These are phyloP conservation scores for Rutstroemia sp. DNA, from an alignment of 2,329 filamentous ascomycete species.

Conservation along the genomic window DNA sequence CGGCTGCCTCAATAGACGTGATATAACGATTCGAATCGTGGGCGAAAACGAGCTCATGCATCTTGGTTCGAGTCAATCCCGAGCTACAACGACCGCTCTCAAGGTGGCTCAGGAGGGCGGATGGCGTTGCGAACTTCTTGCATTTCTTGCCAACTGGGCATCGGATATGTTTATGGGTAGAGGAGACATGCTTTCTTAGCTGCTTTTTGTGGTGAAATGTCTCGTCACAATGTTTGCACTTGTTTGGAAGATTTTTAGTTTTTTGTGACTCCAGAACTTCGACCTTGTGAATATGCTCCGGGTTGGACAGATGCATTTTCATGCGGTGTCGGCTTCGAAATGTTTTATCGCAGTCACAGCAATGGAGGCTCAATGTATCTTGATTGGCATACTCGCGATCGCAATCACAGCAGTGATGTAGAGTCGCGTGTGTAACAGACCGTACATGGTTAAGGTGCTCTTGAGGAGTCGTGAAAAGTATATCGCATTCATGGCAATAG, in stretches of 20 bases:
- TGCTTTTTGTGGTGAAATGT: neutral
- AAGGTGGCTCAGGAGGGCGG: conserved; percentile 12
- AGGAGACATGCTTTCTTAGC: neutral
- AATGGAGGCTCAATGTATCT: conserved; percentile 1
- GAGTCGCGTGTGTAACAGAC: neutral
- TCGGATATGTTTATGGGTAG: neutral
- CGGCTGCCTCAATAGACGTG: conserved; percentile 2
- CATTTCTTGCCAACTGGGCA: conserved; percentile 1
- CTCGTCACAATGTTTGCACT: conserved; percentile 1
- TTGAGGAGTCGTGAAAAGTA: neutral
- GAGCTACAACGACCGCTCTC: conserved; percentile 13
- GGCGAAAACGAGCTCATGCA: neutral
- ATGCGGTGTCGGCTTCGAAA: neutral
- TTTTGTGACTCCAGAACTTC: neutral
- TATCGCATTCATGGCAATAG: conserved; percentile 6
- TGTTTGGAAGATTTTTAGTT: conserved; percentile 1
- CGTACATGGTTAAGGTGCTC: conserved; percentile 4
- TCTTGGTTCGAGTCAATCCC: conserved; percentile 11
- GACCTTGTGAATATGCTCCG: neutral
- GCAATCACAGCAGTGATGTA: conserved; percentile 2
- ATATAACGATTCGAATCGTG: conserved; percentile 1
- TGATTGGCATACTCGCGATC: conserved; percentile 6
- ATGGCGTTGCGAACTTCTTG: conserved; percentile 11
- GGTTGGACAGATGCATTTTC: neutral
- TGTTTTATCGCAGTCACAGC: conserved; percentile 10